phyloP scores from a whole-genome alignment of 2,329 filamentous ascomycete genomes.

The Pseudocercospora ulei region DNA sequence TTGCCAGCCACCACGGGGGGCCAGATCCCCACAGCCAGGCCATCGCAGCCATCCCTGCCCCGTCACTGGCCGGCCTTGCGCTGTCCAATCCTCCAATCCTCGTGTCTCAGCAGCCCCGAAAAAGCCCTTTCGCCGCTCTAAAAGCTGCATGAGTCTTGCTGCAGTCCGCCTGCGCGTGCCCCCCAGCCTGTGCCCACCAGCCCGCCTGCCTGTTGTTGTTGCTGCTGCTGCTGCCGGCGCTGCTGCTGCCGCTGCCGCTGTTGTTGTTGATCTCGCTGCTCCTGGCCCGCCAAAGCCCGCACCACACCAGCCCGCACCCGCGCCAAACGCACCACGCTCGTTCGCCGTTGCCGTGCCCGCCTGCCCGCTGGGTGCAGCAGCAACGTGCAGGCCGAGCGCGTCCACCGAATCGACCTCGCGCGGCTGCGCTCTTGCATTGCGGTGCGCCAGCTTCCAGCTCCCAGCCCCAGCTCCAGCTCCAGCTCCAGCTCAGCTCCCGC shows the following conservation, averaged over 20 bases:
- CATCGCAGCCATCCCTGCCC: slow-evolving; percentile 17
- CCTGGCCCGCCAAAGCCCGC: slow-evolving; percentile 4
- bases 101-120: slow-evolving; percentile 22
- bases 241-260: slow-evolving; percentile 13
- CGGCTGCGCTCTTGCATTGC: no score
- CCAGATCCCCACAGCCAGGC: slow-evolving; percentile 16
- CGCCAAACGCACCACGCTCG: slow-evolving; percentile 6
- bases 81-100: slow-evolving; percentile 17
- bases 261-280: no score
- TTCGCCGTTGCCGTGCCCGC: no score
- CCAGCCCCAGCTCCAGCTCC: slow-evolving; percentile 4
- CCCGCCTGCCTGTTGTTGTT: slow-evolving; percentile 1
- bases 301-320: no score
- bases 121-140: slow-evolving; percentile 18
- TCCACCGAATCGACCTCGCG: no score
- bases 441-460: no score
- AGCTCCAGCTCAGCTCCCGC: neutral
- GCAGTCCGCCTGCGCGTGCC: slow-evolving; percentile 19
- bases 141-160: slow-evolving; percentile 21
- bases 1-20: slow-evolving; percentile 18
- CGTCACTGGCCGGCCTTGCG: slow-evolving; percentile 13
- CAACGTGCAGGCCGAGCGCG: no score
- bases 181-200: slow-evolving; percentile 11
- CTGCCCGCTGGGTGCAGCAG: no score
- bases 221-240: slow-evolving; percentile 11